A percentile compares a stretch with the other conserved stretches of the same genome.
These are phyloP conservation scores for Excoecaria agallocha DNA, from an alignment of 345 rosid genomes.

Conservation along the genomic window DNA sequence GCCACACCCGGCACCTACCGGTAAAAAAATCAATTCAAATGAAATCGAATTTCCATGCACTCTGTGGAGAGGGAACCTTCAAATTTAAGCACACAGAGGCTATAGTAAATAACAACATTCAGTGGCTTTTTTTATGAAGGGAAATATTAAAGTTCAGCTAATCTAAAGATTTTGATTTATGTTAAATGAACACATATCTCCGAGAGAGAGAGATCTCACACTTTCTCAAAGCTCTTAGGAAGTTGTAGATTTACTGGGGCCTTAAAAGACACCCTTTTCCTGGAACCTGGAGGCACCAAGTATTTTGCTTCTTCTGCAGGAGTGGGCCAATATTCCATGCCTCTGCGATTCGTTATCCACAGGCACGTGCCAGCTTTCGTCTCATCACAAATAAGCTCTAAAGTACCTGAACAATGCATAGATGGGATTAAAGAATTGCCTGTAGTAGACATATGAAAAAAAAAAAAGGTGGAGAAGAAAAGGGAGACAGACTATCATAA, in stretches of 20 bases:
- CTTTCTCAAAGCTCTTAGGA: slow-evolving; percentile 75
- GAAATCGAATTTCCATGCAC: too few species aligned
- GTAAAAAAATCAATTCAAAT: too few species aligned
- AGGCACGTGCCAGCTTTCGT: slow-evolving; percentile 85
- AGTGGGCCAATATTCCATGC: slow-evolving; percentile 92
- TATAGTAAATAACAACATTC: too few species aligned
- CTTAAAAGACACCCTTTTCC: slow-evolving; percentile 35
- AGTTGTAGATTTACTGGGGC: slow-evolving; percentile 45
- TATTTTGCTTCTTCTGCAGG: slow-evolving; percentile 69
- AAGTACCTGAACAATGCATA: slow-evolving; percentile 53
- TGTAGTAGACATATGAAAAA: neutral
- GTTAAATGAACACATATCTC: neutral
- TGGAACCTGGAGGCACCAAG: slow-evolving; percentile 36
- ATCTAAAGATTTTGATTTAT: neutral
- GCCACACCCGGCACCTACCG: too few species aligned
- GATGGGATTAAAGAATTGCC: slow-evolving; percentile 9
- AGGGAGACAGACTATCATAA: too few species aligned
- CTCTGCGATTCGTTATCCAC: slow-evolving; percentile 86
- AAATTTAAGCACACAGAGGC: too few species aligned
- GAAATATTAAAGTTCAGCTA: neutral
- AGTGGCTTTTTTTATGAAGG: slow-evolving; percentile 5
- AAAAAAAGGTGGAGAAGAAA: neutral
- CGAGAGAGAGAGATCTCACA: slow-evolving; percentile 46
- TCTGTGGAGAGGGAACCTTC: too few species aligned
- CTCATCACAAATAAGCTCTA: slow-evolving; percentile 81